Evolutionary conservation across 2,329 filamentous ascomycete genomes (phyloP), one percentile per base, ranked within the genome.

Genomic region (Penicillium sumatraense): DNA sequence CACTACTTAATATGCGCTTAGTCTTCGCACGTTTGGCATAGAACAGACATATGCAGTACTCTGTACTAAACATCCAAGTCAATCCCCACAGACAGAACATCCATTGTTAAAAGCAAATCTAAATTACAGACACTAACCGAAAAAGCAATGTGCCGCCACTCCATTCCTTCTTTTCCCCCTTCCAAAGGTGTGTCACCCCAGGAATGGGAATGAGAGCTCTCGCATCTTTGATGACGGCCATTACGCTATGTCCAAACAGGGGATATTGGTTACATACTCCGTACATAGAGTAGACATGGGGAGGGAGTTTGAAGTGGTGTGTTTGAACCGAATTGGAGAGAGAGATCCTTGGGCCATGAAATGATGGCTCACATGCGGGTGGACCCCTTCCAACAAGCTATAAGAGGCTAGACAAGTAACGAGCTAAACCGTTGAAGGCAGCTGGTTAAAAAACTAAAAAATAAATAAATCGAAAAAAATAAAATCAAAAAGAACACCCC

Each of bases 361-460:
- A 16, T 18, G 40, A 44, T 26, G 23, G 40, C 40, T 44, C 40
- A 44, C 40, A 41, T 31, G 35, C 26, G 36, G 33, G 41, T 45
- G 41, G 41, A 45, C 41, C 41, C 38, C 38, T 38, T 40, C 35
- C 11, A 5, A 11, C 11, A n/a, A 18, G 24, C 38, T 38, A n/a
- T n/a, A n/a, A n/a, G n/a, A n/a, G n/a, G n/a, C n/a, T 46, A 47
- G 45, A 50, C 16, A n/a, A 9, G 35, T 38, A 11, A 11, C 13
- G 20, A 35, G 5, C 62, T 65, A 65, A 59, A 48, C 59, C 58
- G 31, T 52, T 52, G 40, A 27, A 59, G 62, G 56, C 52, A 63
- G 61, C 57, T 59, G 54, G 48, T 46, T 58, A 59, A 55, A 24
- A 20, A 24, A 42, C n/a, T 23, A 24, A 26, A 42, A n/a, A 24